phyloP scores from a whole-genome alignment of 148 eudicot genomes.

The Camellia sinensis region DNA sequence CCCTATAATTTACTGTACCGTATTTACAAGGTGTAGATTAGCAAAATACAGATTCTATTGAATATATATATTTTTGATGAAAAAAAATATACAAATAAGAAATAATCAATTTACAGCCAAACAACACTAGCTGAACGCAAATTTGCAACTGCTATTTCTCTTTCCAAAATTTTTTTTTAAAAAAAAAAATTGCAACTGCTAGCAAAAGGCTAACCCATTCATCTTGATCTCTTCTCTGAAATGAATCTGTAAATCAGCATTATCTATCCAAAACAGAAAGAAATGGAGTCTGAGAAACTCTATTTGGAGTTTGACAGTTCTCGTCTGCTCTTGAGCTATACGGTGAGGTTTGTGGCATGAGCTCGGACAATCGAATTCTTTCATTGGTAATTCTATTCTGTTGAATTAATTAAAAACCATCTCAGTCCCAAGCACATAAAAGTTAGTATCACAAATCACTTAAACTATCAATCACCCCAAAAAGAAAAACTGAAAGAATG shows the following conservation, averaged over 20 bases:
- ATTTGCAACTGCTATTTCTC: not conserved
- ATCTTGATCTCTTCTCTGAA: not conserved
- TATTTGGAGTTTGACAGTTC: slow-evolving; percentile 40
- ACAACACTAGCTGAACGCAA: not conserved
- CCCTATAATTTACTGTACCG: too few species aligned
- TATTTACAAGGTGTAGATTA: not conserved
- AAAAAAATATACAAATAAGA: not conserved
- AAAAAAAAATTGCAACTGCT: slow-evolving; percentile 10
- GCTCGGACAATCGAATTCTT: slow-evolving; percentile 56
- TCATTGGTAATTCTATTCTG: slow-evolving; percentile 61
- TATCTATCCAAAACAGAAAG: slow-evolving; percentile 68
- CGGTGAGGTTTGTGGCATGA: slow-evolving; percentile 54
- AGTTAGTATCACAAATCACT: too few species aligned
- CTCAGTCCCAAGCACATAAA: not conserved
- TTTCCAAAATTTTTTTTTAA: too few species aligned
- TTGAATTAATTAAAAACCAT: not conserved
- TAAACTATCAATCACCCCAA: not conserved
- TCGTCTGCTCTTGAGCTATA: slow-evolving; percentile 40
- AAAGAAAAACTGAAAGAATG: not conserved
- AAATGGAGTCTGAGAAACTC: slow-evolving; percentile 49
- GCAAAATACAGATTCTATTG: not conserved
- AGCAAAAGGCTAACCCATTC: slow-evolving; percentile 25
- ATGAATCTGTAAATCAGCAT: not conserved
- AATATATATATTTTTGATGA: not conserved
- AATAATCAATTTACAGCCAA: slow-evolving; percentile 3